Evolutionary conservation across 345 rosid genomes (phyloP).

Genomic region (Viola odorata): DNA sequence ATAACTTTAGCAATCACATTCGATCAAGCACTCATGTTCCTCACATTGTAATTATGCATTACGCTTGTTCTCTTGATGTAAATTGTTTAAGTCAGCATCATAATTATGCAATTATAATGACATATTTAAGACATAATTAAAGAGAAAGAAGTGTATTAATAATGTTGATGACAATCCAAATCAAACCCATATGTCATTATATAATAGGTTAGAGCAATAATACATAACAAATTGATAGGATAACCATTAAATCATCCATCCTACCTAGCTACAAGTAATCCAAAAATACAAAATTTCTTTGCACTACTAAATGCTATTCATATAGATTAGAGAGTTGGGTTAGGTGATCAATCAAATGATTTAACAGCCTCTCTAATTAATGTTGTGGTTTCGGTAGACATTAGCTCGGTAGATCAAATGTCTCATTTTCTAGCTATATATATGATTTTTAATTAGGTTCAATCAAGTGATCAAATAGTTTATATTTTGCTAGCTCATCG

Average conservation of each 20-base stretch:
- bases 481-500: too few relatives aligned
- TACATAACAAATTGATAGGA: not conserved
- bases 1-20: too few relatives aligned
- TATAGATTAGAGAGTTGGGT: not conserved
- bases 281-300: not conserved
- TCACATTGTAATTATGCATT: too few relatives aligned
- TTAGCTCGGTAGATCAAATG: not conserved
- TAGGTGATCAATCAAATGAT: slow-evolving; percentile 8
- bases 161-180: too few relatives aligned
- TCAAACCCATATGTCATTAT: not conserved
- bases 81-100: not conserved
- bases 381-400: not conserved
- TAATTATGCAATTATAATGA: not conserved
- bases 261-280: not conserved
- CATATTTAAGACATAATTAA: too few relatives aligned
- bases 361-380: not conserved
- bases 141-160: too few relatives aligned
- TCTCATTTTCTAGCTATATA: not conserved
- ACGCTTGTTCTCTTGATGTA: not conserved
- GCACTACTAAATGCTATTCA: not conserved
- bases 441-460: too few relatives aligned
- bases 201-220: slow-evolving; percentile 1
- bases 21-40: too few relatives aligned
- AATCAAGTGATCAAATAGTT: not conserved
- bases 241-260: not conserved